A percentile compares a stretch with the other conserved stretches of the same genome.
Conservation (phyloP, 331 rosid species). For the Saraca asoca region DNA sequence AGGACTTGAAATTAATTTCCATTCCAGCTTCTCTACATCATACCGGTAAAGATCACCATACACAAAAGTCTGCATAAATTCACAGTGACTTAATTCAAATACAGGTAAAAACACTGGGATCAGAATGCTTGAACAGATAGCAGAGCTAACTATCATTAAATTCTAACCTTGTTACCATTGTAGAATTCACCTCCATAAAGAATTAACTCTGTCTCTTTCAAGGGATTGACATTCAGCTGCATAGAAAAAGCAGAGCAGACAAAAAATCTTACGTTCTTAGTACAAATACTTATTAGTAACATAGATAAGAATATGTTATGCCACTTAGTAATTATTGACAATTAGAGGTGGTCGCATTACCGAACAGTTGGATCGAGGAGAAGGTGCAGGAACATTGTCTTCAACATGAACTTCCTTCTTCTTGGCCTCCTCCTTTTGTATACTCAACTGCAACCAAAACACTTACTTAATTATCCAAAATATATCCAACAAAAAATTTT, state of each 20-base stretch:
- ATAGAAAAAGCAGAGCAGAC: slow-evolving; percentile 20
- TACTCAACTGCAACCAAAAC: slow-evolving; percentile 52
- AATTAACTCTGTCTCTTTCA: slow-evolving; percentile 88
- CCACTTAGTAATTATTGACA: not conserved
- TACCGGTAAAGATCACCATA: slow-evolving; percentile 85
- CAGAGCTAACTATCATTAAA: not conserved
- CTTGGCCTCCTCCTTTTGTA: slow-evolving; percentile 93
- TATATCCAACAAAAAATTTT: not conserved
- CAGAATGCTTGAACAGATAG: slow-evolving; percentile 17
- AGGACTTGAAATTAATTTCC: slow-evolving; percentile 90
- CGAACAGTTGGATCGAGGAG: slow-evolving; percentile 87
- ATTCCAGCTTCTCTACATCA: slow-evolving; percentile 86
- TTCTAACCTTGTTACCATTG: slow-evolving; percentile 87
- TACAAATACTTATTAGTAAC: not conserved
- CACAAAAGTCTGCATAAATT: slow-evolving; percentile 69
- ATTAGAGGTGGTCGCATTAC: slow-evolving; percentile 40
- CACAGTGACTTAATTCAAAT: slow-evolving; percentile 22
- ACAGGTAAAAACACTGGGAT: slow-evolving; percentile 2
- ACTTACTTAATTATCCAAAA: not conserved
- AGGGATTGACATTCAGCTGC: slow-evolving; percentile 86
- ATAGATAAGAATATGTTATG: not conserved
- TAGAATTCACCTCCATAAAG: slow-evolving; percentile 96
- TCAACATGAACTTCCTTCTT: slow-evolving; percentile 89
- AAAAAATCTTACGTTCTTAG: not conserved
- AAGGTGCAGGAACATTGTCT: slow-evolving; percentile 93